Percentiles rank a stretch among this genome's conserved stretches.
Evolutionary conservation across 2,329 filamentous ascomycete genomes (phyloP).

Genomic region (Exophiala aquamarina): DNA sequence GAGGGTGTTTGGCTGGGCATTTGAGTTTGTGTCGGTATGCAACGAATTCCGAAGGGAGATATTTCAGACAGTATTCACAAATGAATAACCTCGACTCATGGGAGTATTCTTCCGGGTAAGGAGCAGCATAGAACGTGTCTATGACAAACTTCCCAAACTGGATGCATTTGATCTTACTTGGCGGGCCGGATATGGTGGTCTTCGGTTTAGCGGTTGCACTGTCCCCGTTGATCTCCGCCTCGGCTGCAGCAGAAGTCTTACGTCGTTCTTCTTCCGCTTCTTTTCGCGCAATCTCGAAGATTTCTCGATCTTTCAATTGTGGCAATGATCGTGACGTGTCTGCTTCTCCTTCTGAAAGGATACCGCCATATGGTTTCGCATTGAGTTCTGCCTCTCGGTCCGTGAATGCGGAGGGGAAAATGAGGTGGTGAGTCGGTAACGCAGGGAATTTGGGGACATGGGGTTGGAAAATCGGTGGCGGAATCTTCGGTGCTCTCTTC

Average conservation of each 20-base stretch:
- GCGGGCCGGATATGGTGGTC: slow-evolving; percentile 77
- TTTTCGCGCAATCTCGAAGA: slow-evolving; percentile 86
- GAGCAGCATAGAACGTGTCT: slow-evolving; percentile 97
- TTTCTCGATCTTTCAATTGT: slow-evolving; percentile 72
- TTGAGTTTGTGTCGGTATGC: slow-evolving; percentile 98
- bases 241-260: slow-evolving; percentile 42
- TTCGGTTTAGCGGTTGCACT: slow-evolving; percentile 60
- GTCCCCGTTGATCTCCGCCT: slow-evolving; percentile 63
- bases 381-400: slow-evolving; percentile 86
- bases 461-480: slow-evolving; percentile 48
- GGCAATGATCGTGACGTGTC: slow-evolving; percentile 90
- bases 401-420: slow-evolving; percentile 66
- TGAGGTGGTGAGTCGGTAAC: slow-evolving; percentile 27
- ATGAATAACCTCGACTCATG: slow-evolving; percentile 96
- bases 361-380: slow-evolving; percentile 92
- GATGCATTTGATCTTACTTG: slow-evolving; percentile 97
- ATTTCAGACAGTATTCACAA: slow-evolving; percentile 98
- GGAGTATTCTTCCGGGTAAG: slow-evolving; percentile 97
- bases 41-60: slow-evolving; percentile 99
- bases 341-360: slow-evolving; percentile 82
- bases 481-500: slow-evolving; percentile 38
- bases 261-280: slow-evolving; percentile 93
- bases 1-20: slow-evolving; percentile 93
- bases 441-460: slow-evolving; percentile 37
- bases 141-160: slow-evolving; percentile 98